These are phyloP conservation scores for Claviceps digitariae DNA, from an alignment of 2,329 filamentous ascomycete species.

Conservation along the genomic window DNA sequence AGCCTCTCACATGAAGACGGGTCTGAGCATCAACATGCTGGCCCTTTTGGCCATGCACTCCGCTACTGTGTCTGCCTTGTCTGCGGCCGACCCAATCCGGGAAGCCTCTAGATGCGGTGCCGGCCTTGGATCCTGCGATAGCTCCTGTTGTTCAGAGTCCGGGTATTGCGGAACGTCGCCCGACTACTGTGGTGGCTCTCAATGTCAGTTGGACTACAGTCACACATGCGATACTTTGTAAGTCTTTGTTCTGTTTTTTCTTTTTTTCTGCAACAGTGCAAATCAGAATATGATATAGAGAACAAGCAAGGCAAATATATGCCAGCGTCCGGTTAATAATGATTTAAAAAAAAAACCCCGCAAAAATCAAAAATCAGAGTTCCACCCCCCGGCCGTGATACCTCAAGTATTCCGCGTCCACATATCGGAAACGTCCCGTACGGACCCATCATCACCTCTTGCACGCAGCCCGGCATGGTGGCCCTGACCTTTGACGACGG, in stretches of 20 bases:
- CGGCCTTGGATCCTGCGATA: constrained; percentile 21
- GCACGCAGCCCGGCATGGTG: constrained; percentile 21
- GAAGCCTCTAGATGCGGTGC: constrained; percentile 15
- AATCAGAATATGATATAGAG: too few species aligned
- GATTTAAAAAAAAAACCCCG: too few species aligned
- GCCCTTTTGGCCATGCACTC: not conserved
- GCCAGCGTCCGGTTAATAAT: too few species aligned
- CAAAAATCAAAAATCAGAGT: constrained; percentile 11
- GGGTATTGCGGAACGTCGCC: constrained; percentile 23
- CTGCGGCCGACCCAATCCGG: not conserved
- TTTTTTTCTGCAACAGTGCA: not conserved
- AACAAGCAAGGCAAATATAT: too few species aligned
- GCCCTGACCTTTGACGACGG: constrained; percentile 36
- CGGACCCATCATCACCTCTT: constrained; percentile 20
- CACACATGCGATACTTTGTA: constrained; percentile 28
- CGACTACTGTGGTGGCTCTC: constrained; percentile 23
- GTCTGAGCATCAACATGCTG: not conserved
- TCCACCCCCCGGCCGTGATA: constrained; percentile 18
- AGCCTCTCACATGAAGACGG: not conserved
- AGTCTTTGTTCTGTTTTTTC: constrained; percentile 10
- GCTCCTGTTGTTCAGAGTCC: constrained; percentile 23
- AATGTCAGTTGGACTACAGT: constrained; percentile 26
- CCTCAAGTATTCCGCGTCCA: constrained; percentile 18
- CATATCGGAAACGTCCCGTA: constrained; percentile 23
- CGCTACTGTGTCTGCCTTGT: not conserved